These are phyloP conservation scores for Blakeslea trispora DNA, from an alignment of 371 early-diverging fungal genomes.

Conservation along the genomic window DNA sequence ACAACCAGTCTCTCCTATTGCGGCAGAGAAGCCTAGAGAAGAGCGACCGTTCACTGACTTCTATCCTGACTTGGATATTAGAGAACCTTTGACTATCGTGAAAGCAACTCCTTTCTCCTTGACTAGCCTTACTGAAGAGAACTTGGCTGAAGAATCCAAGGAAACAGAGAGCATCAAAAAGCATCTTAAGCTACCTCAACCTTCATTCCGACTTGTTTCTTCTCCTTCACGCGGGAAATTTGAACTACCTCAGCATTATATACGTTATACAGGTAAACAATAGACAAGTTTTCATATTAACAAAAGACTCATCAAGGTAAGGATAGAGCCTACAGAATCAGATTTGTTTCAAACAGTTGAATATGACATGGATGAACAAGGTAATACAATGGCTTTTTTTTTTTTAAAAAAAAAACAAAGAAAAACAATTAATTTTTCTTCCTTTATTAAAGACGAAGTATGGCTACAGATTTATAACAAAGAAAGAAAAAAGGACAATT, in stretches of 20 bases:
- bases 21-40: constrained; percentile 67
- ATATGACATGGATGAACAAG: constrained; percentile 98
- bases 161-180: background rate
- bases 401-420: background rate
- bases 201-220: background rate
- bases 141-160: background rate
- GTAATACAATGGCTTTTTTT: too few species aligned
- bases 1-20: background rate
- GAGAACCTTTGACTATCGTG: constrained; percentile 52
- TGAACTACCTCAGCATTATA: constrained; percentile 60
- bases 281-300: too few species aligned
- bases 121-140: background rate
- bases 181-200: background rate
- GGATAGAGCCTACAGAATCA: constrained; percentile 81
- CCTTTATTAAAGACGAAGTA: constrained; percentile 59
- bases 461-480: constrained; percentile 80
- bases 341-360: constrained; percentile 83
- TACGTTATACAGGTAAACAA: constrained; percentile 58
- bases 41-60: constrained; percentile 81
- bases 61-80: constrained; percentile 77
- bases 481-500: constrained; percentile 58
- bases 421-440: background rate
- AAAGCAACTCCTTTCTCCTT: background rate
- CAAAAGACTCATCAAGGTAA: too few species aligned
- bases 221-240: constrained; percentile 5